phyloP scores from a whole-genome alignment of 2,329 filamentous ascomycete species.

The Aspergillus pseudoviridinutans region DNA sequence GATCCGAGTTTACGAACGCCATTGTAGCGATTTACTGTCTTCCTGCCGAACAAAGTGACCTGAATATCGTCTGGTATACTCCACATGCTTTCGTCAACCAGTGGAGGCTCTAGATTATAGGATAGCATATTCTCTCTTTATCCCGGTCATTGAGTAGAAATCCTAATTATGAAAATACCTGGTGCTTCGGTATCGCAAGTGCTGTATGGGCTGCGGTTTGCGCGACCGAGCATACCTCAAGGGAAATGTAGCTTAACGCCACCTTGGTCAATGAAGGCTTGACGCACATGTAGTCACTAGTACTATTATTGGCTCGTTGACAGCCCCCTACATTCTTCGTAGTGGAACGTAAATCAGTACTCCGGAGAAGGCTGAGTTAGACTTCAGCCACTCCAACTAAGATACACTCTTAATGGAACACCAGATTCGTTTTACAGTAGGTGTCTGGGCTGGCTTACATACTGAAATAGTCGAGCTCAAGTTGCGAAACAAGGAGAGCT shows the following conservation, averaged over 20 bases:
- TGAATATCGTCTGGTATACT: background rate
- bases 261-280: no score
- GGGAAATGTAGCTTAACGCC: background rate
- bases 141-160: background rate
- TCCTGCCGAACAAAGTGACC: background rate
- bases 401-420: background rate
- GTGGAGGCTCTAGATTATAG: no score
- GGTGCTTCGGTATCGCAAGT: background rate
- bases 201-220: no score
- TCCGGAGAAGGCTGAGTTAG: background rate
- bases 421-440: background rate
- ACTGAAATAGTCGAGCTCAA: background rate
- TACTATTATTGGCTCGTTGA: no score
- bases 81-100: background rate
- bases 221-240: background rate
- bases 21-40: background rate
- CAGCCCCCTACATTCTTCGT: no score
- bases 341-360: no score
- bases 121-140: background rate
- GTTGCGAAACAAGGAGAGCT: no score
- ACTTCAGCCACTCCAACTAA: background rate
- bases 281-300: no score
- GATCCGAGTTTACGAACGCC: background rate
- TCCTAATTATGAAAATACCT: background rate
- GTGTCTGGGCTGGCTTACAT: background rate